phyloP scores from a whole-genome alignment of 208 protist genomes.

The Leishmania arabica region DNA sequence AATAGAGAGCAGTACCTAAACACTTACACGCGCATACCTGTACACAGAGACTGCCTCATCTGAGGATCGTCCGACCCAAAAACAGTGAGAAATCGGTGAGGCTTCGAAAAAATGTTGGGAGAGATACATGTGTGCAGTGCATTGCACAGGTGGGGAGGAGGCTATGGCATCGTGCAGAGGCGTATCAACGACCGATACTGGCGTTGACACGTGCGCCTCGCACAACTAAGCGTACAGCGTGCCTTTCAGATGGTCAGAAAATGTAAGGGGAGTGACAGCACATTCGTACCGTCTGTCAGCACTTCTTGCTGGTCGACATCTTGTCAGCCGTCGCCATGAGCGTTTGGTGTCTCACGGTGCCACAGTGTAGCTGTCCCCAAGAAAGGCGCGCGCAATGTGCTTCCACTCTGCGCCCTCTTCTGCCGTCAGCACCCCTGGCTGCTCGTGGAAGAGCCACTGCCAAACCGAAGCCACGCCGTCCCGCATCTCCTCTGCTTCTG shows the following conservation, averaged over 20 bases:
- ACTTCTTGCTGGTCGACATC: background rate
- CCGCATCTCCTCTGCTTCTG: constrained; percentile 52
- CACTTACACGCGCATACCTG: background rate
- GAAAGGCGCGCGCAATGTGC: constrained; percentile 40
- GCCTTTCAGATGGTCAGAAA: background rate
- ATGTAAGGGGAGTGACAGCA: background rate
- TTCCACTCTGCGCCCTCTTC: constrained; percentile 62
- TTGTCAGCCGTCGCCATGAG: background rate
- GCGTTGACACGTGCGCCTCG: background rate
- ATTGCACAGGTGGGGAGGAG: background rate
- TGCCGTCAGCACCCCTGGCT: constrained; percentile 37
- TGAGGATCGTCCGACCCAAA: background rate
- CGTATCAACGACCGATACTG: background rate
- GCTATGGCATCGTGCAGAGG: background rate
- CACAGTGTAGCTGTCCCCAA: constrained; percentile 64
- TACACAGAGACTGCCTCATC: background rate
- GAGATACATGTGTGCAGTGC: background rate
- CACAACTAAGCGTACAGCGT: background rate
- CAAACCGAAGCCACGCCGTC: constrained; percentile 58
- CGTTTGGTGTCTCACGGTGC: constrained; percentile 2
- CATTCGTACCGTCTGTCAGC: background rate
- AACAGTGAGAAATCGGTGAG: background rate
- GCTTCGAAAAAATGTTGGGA: background rate
- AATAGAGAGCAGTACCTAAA: too few species aligned
- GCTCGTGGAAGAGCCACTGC: constrained; percentile 52